Evolutionary conservation across 495 filamentous ascomycete species (phyloP).

Genomic region (Amniculicola lignicola): DNA sequence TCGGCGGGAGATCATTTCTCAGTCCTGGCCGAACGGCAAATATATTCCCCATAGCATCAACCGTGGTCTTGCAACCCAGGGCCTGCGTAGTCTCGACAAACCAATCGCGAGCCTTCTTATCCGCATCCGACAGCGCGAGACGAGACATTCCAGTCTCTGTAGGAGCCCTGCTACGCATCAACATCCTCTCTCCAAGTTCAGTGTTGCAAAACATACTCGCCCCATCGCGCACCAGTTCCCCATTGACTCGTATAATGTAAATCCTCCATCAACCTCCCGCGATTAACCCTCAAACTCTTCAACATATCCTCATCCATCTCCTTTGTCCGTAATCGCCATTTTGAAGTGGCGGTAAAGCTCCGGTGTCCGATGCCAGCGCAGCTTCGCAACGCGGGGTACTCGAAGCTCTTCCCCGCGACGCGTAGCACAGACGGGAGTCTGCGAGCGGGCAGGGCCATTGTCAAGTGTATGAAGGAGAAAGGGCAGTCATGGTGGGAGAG

Average conservation of each 20-base stretch:
- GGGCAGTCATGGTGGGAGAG: no score
- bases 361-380: neutral
- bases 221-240: constrained; percentile 63
- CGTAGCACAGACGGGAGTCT: constrained; percentile 2
- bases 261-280: constrained; percentile 57
- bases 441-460: constrained; percentile 1
- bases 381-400: constrained; percentile 4
- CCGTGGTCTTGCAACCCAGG: constrained; percentile 60
- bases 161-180: constrained; percentile 42
- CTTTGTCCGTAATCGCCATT: constrained; percentile 31
- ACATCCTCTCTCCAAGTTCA: neutral
- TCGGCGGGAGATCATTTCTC: constrained; percentile 54
- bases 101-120: constrained; percentile 72
- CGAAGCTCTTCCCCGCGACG: neutral
- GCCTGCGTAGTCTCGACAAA: constrained; percentile 63
- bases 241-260: constrained; percentile 67
- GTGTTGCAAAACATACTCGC: constrained; percentile 50
- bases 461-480: no score
- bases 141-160: constrained; percentile 66
- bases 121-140: constrained; percentile 65
- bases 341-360: constrained; percentile 7
- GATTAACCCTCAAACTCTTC: constrained; percentile 53
- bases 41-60: constrained; percentile 68
- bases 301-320: constrained; percentile 41
- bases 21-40: constrained; percentile 67